These are phyloP conservation scores for Ogataea wickerhamii DNA, from an alignment of 805 yeast species.

Conservation along the genomic window DNA sequence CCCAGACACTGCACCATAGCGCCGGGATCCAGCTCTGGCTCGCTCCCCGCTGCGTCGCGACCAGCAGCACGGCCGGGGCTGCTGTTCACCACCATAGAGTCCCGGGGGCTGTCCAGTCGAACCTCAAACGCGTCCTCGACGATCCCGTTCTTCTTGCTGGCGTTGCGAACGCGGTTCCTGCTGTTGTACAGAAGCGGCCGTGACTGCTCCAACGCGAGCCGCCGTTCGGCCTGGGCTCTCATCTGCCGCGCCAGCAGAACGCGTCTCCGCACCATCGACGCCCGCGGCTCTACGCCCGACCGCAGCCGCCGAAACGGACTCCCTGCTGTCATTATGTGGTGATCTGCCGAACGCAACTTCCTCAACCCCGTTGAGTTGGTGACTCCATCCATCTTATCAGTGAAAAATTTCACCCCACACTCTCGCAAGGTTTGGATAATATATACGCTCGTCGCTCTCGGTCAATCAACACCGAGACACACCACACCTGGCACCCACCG, in stretches of 20 bases:
- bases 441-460: too few relatives aligned
- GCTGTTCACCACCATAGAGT: background rate
- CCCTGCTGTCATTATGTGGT: background rate
- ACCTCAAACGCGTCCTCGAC: slow-evolving; percentile 20
- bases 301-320: slow-evolving; percentile 2
- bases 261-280: background rate
- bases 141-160: slow-evolving; percentile 14
- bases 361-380: too few relatives aligned
- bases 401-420: background rate
- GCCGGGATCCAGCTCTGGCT: background rate
- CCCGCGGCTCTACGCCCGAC: slow-evolving; percentile 1
- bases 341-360: too few relatives aligned
- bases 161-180: slow-evolving; percentile 9
- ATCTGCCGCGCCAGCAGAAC: slow-evolving; percentile 1
- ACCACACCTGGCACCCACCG: too few relatives aligned
- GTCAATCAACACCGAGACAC: too few relatives aligned
- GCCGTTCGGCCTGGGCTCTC: background rate
- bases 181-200: slow-evolving; percentile 9
- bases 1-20: slow-evolving; percentile 7
- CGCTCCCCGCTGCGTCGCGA: background rate
- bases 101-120: slow-evolving; percentile 16
- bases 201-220: background rate
- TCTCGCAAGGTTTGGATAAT: too few relatives aligned
- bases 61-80: background rate
- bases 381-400: background rate